phyloP scores from a whole-genome alignment of 768 basidiomycete species.

The Russula earlei region DNA sequence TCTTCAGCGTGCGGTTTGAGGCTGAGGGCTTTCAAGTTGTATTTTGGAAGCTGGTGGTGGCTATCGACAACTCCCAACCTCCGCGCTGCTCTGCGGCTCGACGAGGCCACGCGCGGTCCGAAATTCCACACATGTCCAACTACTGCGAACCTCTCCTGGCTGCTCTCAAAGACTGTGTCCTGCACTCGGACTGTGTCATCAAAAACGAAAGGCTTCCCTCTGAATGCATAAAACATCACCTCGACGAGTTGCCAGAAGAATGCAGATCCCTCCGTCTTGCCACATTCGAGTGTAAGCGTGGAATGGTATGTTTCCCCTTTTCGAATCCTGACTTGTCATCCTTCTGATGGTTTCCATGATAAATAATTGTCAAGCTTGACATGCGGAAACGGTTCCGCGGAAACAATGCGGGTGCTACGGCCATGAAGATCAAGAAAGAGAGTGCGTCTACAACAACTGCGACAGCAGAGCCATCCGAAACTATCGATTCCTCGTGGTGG shows the following conservation, averaged over 20 bases:
- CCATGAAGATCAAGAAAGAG: constrained; percentile 11
- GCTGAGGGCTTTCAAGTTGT: too few species aligned
- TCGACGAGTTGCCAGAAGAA: constrained; percentile 66
- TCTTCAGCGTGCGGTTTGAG: too few species aligned
- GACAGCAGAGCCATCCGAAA: background rate
- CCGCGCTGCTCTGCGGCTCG: too few species aligned
- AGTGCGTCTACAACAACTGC: background rate
- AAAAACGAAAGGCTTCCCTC: constrained; percentile 74
- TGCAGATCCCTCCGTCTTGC: constrained; percentile 74
- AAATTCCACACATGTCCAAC: constrained; percentile 48
- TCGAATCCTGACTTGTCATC: background rate
- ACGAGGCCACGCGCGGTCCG: too few species aligned
- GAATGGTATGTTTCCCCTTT: constrained; percentile 49
- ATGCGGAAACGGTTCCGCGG: constrained; percentile 80
- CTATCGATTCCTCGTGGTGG: background rate
- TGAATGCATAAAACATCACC: constrained; percentile 71
- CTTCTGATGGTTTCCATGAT: background rate
- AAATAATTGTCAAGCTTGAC: constrained; percentile 44
- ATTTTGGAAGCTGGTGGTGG: too few species aligned
- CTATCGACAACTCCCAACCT: too few species aligned
- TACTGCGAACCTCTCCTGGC: constrained; percentile 69
- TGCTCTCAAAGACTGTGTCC: constrained; percentile 76
- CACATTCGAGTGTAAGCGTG: constrained; percentile 85
- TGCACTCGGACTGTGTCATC: constrained; percentile 80
- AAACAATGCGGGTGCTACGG: constrained; percentile 45